Conservation (phyloP, 2,329 filamentous ascomycete genomes). For the Hymenotorrendiella dingleyae region DNA sequence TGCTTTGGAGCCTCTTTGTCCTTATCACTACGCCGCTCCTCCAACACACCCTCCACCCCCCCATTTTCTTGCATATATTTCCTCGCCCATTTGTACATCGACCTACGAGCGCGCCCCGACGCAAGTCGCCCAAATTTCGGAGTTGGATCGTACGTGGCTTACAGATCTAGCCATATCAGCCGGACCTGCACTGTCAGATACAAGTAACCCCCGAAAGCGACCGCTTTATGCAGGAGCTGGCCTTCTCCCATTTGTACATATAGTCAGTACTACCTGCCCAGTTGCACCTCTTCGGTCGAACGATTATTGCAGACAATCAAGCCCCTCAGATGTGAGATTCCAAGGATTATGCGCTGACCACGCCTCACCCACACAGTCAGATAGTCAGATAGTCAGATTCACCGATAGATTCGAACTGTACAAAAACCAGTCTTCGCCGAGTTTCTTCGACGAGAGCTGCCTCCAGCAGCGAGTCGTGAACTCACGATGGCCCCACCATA, state of each 20-base stretch:
- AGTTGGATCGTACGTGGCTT: slow-evolving; percentile 11
- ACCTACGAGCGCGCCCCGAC: too few relatives aligned
- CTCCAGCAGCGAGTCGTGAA: slow-evolving; percentile 6
- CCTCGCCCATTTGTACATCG: too few relatives aligned
- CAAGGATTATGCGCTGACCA: neutral
- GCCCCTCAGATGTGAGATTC: neutral
- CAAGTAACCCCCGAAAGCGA: too few relatives aligned
- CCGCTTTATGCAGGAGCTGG: slow-evolving; percentile 22
- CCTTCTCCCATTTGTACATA: slow-evolving; percentile 21
- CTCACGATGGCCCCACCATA: slow-evolving; percentile 27
- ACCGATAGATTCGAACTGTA: neutral
- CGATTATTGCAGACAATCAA: neutral
- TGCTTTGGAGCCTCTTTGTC: too few relatives aligned
- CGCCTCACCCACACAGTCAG: too few relatives aligned
- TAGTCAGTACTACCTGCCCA: slow-evolving; percentile 2
- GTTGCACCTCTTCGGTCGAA: neutral
- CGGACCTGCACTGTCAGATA: too few relatives aligned
- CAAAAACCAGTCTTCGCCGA: neutral
- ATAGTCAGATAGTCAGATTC: too few relatives aligned
- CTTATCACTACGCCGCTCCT: too few relatives aligned
- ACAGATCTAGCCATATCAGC: slow-evolving; percentile 2
- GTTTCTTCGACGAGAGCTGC: slow-evolving; percentile 2
- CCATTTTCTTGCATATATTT: too few relatives aligned
- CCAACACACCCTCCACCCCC: too few relatives aligned
- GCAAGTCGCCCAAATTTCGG: too few relatives aligned